Evolutionary conservation across 2,329 filamentous ascomycete genomes (phyloP), one percentile per base, ranked within the genome.

Genomic region (Bipolaris victoriae): DNA sequence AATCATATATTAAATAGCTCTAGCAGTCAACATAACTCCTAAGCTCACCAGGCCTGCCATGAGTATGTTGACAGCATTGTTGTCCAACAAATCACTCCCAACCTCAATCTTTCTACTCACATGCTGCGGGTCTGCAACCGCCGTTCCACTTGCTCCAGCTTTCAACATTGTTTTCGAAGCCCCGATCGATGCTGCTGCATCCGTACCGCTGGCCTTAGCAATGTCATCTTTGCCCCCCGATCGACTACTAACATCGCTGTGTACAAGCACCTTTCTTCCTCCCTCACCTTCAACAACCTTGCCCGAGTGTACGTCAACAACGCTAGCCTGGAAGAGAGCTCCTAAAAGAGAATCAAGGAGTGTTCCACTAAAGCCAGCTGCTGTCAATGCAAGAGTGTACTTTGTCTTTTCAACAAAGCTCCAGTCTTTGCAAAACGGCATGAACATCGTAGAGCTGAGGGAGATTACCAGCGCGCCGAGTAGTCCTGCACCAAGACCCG

Each of bases 41-140:
- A 92, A 63, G 72, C 91, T 97, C 85, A 96, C 93, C 4, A 82
- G 82, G 13, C 86, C 83, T 0, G 94, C 93, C 94, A 97, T 98
- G 55, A 94, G 76, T 56, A 97, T 86, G 76, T 99, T 99, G 67
- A 99, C 92, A 52, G 91, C 90, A 76, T 99, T 99, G 76, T 99
- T 99, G 76, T 96, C 92, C 55, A 99, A 80, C 60, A 96, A 75
- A 73, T 97, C 85, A 79, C 82, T 65, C 81, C 89, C 77, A 60
- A 84, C 89, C 74, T 90, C 85, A 78, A 79, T 81, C 67, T 85
- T 85, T 61, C 79, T 67, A 39, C 78, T 82, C 55, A 81, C 79
- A 41, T 76, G 78, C 55, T 79, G 73, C 6, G 58, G 58, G 57
- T 74, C 73, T 18, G 74, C 72, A 7, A 73, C 68, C 13, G 51